These are phyloP conservation scores for Fusarium camptoceras DNA, from an alignment of 2,329 filamentous ascomycete species.

Conservation along the genomic window DNA sequence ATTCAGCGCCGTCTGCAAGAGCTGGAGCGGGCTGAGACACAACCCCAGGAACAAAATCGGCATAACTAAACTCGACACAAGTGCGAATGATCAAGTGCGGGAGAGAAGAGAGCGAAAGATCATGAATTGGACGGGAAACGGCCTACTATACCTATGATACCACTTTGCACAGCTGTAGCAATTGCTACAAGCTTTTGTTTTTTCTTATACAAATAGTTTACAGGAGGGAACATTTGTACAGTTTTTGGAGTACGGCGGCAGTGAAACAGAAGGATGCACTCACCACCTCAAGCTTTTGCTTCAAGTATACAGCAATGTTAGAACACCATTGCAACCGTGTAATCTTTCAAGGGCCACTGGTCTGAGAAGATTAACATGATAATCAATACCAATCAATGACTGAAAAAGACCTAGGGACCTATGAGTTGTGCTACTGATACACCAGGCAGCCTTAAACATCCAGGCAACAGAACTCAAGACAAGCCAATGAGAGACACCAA, in stretches of 20 bases:
- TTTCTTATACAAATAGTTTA: conserved; percentile 20
- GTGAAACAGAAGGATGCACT: neutral
- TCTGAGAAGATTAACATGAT: neutral
- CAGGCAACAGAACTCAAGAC: neutral
- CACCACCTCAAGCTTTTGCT: neutral
- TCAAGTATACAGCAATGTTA: neutral
- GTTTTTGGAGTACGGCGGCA: conserved; percentile 17
- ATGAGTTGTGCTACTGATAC: neutral
- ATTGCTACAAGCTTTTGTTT: conserved; percentile 36
- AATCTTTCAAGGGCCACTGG: neutral
- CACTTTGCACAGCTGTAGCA: conserved; percentile 45
- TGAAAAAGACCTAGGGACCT: neutral
- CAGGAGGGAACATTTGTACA: conserved; percentile 8
- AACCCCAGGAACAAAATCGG: conserved; percentile 20
- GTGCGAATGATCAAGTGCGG: conserved; percentile 7
- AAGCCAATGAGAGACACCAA: neutral
- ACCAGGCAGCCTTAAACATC: neutral
- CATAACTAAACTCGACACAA: conserved; percentile 7
- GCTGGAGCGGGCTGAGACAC: conserved; percentile 46
- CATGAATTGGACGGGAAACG: conserved; percentile 41
- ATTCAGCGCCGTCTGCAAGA: conserved; percentile 53
- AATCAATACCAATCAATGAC: neutral
- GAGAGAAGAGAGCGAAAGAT: conserved; percentile 23
- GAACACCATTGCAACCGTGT: neutral
- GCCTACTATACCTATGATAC: conserved; percentile 48